Percentiles rank a stretch among this genome's conserved stretches.
phyloP scores from a whole-genome alignment of 352 stramenopile species.

The Aphanomyces invadans region DNA sequence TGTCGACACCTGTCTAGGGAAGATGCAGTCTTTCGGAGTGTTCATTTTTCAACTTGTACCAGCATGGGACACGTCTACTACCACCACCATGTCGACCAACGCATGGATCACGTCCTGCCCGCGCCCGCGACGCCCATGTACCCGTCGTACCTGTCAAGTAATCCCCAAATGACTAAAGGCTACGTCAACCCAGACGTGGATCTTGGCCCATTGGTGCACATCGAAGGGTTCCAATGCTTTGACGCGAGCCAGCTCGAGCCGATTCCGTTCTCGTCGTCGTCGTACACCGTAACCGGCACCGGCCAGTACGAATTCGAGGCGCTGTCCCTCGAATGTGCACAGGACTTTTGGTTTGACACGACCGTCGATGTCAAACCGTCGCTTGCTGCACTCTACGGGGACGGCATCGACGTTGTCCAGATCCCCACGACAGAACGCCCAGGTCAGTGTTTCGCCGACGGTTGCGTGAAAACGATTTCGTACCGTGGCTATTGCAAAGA shows the following conservation, averaged over 20 bases:
- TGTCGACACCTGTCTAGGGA: no score
- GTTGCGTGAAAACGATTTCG: slow-evolving; percentile 64
- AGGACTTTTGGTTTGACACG: background rate
- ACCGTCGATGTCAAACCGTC: no score
- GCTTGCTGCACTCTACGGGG: no score
- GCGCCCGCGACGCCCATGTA: no score
- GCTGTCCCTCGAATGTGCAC: background rate
- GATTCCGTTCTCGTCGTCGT: background rate
- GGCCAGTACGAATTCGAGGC: background rate
- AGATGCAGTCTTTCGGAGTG: no score
- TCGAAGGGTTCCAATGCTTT: slow-evolving; percentile 3
- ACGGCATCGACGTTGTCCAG: background rate
- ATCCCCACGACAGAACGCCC: background rate
- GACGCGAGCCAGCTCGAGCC: background rate
- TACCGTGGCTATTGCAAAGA: slow-evolving; percentile 35
- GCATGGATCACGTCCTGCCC: no score
- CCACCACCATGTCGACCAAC: no score
- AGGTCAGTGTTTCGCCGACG: slow-evolving; percentile 27
- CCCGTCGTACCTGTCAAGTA: background rate
- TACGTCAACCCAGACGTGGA: no score
- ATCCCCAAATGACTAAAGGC: background rate
- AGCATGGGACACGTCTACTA: no score
- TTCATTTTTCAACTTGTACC: no score
- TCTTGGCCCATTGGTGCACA: background rate
- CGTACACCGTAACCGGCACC: no score